phyloP scores from a whole-genome alignment of 805 yeast genomes.

The Saccharomycopsis fodiens region DNA sequence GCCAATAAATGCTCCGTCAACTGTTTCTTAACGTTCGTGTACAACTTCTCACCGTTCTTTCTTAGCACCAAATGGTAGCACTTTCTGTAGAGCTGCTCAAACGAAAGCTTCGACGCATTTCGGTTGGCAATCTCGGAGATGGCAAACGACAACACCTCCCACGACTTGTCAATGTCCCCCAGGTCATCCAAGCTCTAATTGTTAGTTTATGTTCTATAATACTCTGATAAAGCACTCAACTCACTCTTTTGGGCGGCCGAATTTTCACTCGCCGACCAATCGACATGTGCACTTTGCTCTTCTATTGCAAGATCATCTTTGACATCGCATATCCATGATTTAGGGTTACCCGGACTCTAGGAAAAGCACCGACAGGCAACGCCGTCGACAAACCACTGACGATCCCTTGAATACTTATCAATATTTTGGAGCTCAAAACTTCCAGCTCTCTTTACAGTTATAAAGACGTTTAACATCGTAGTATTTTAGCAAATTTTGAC shows the following conservation, averaged over 20 bases:
- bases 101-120: constrained; percentile 66
- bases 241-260: constrained; percentile 52
- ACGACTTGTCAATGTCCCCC: constrained; percentile 55
- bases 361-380: no score
- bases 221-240: constrained; percentile 1
- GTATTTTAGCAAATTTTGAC: no score
- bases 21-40: constrained; percentile 47
- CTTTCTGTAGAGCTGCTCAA: constrained; percentile 73
- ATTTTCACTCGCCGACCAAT: constrained; percentile 42
- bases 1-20: constrained; percentile 40
- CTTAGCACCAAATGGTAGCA: constrained; percentile 71
- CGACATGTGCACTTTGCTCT: constrained; percentile 7
- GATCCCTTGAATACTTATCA: no score
- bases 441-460: no score
- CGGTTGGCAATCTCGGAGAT: constrained; percentile 63
- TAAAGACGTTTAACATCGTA: no score
- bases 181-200: constrained; percentile 28
- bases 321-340: no score
- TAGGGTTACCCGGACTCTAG: no score
- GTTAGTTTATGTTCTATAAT: constrained; percentile 1
- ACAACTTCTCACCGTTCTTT: constrained; percentile 58
- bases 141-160: constrained; percentile 61
- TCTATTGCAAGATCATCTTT: no score
- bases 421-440: no score
- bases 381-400: no score